Conservation (phyloP, 2,329 filamentous ascomycete species). For the Lasiodiplodia sp. region DNA sequence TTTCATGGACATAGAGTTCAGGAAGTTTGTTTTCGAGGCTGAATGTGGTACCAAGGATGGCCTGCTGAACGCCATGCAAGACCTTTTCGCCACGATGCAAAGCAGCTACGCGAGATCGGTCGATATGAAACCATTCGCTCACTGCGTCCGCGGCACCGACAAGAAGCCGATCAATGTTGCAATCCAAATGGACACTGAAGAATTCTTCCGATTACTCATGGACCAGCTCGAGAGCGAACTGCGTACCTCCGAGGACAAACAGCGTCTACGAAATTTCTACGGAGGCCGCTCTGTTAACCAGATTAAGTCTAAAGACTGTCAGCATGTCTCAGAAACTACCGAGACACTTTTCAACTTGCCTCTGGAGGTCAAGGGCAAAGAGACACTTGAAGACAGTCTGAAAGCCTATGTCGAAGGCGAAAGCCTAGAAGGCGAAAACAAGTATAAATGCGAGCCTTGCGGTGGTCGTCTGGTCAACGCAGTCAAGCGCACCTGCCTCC, state of each 20-base stretch:
- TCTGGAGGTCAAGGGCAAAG: conserved; percentile 94
- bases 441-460: conserved; percentile 95
- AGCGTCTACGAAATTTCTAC: conserved; percentile 80
- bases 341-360: conserved; percentile 95
- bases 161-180: conserved; percentile 83
- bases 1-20: conserved; percentile 92
- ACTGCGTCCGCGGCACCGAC: conserved; percentile 81
- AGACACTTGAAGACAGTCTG: conserved; percentile 81
- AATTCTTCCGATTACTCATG: conserved; percentile 94
- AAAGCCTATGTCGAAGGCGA: conserved; percentile 96
- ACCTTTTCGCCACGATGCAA: conserved; percentile 85
- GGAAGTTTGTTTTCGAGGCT: conserved; percentile 75
- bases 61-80: conserved; percentile 78
- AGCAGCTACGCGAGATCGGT: conserved; percentile 76
- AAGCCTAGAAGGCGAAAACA: conserved; percentile 97
- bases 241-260: conserved; percentile 70
- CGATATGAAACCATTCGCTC: conserved; percentile 75
- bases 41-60: conserved; percentile 61
- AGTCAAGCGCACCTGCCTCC: conserved; percentile 89
- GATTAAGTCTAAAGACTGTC: conserved; percentile 92
- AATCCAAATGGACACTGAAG: conserved; percentile 96
- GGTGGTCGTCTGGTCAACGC: conserved; percentile 84
- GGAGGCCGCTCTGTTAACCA: conserved; percentile 93
- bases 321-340: conserved; percentile 87
- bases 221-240: conserved; percentile 90